A percentile compares a stretch with the other conserved stretches of the same genome.
These are phyloP conservation scores for Alnus glutinosa DNA, from an alignment of 306 rosid genomes.

Conservation along the genomic window DNA sequence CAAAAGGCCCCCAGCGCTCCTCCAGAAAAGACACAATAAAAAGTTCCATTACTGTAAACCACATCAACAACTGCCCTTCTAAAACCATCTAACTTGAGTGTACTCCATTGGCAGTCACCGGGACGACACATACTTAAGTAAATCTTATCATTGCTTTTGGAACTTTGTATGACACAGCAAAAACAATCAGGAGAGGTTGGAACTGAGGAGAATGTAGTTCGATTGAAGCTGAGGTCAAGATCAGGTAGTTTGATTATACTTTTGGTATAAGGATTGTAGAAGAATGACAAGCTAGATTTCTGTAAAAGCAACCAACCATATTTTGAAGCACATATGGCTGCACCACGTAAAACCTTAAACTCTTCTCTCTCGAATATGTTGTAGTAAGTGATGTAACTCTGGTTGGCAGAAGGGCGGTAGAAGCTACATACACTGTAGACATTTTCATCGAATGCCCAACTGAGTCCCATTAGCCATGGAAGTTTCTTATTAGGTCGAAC, in stretches of 20 bases:
- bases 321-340: constrained; percentile 8
- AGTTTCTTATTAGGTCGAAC: neutral
- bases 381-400: neutral
- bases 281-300: constrained; percentile 5
- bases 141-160: neutral
- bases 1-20: neutral
- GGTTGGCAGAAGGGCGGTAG: neutral
- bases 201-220: constrained; percentile 3
- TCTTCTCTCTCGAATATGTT: neutral
- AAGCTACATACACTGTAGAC: constrained; percentile 1
- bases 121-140: neutral
- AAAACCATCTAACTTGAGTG: neutral
- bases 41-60: constrained; percentile 2
- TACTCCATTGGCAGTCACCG: neutral
- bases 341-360: neutral
- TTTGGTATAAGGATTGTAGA: constrained; percentile 7
- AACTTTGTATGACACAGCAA: neutral
- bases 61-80: constrained; percentile 3
- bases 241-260: neutral
- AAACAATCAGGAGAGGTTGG: constrained; percentile 8
- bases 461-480: constrained; percentile 23
- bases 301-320: constrained; percentile 9
- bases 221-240: constrained; percentile 12
- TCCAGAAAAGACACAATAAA: constrained; percentile 6
- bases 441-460: neutral